These are phyloP conservation scores for Ophiocordyceps robertsii DNA, from an alignment of 2,329 filamentous ascomycete species.

Conservation along the genomic window DNA sequence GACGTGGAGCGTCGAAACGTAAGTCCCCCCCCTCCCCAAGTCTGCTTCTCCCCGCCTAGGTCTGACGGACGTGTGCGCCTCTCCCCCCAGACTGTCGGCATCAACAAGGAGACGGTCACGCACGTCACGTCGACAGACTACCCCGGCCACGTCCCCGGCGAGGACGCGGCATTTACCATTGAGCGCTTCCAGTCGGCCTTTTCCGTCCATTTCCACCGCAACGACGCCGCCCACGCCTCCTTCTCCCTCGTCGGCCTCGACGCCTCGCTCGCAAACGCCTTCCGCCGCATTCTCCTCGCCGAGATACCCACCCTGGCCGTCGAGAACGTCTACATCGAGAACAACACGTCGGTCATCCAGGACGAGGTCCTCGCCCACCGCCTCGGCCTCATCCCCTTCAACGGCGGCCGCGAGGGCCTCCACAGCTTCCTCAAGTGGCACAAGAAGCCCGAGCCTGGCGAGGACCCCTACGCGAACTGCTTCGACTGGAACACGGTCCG, in stretches of 20 bases:
- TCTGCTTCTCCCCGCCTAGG: background rate
- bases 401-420: slow-evolving; percentile 63
- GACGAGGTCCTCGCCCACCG: slow-evolving; percentile 91
- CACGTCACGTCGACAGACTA: slow-evolving; percentile 85
- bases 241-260: slow-evolving; percentile 92
- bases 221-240: slow-evolving; percentile 60
- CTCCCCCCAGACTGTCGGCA: slow-evolving; percentile 55
- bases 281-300: slow-evolving; percentile 87
- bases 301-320: slow-evolving; percentile 93
- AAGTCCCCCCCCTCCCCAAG: slow-evolving; percentile 7
- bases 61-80: background rate
- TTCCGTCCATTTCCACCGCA: slow-evolving; percentile 71
- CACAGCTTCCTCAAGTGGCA: slow-evolving; percentile 70
- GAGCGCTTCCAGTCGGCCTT: slow-evolving; percentile 59
- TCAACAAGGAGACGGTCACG: slow-evolving; percentile 82
- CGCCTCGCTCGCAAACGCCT: slow-evolving; percentile 88
- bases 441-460: slow-evolving; percentile 52
- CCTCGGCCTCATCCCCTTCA: slow-evolving; percentile 81
- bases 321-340: slow-evolving; percentile 82
- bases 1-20: slow-evolving; percentile 51
- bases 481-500: slow-evolving; percentile 81
- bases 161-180: slow-evolving; percentile 71
- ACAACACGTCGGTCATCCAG: slow-evolving; percentile 96
- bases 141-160: slow-evolving; percentile 79
- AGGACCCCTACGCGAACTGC: slow-evolving; percentile 44